Percentiles rank a stretch among this genome's conserved stretches.
These are phyloP conservation scores for Metarhizium brunneum DNA, from an alignment of 2,329 filamentous ascomycete species.

Conservation along the genomic window DNA sequence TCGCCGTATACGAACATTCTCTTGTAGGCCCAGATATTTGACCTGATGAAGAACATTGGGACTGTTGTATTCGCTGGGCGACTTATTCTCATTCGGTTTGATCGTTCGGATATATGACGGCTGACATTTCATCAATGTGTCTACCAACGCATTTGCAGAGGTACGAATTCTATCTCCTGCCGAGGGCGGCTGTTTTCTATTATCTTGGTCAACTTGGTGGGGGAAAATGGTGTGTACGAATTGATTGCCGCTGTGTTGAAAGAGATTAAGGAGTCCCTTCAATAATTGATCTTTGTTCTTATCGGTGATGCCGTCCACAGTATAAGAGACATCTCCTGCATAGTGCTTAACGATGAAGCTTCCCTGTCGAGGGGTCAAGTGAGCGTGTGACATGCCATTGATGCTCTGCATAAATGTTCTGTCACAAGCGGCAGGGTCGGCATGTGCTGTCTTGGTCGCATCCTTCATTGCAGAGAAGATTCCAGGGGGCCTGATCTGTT, in stretches of 20 bases:
- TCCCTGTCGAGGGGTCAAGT: constrained; percentile 85
- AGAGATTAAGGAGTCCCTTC: constrained; percentile 84
- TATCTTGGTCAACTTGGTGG: constrained; percentile 87
- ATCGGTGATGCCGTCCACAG: constrained; percentile 93
- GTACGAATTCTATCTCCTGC: constrained; percentile 93
- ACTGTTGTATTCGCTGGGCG: constrained; percentile 81
- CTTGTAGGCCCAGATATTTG: constrained; percentile 97
- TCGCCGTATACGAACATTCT: constrained; percentile 94
- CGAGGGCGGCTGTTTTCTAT: constrained; percentile 86
- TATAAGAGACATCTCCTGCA: constrained; percentile 91
- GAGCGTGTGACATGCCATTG: constrained; percentile 83
- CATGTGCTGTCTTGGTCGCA: constrained; percentile 95
- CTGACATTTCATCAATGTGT: constrained; percentile 93
- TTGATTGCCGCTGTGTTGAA: constrained; percentile 71
- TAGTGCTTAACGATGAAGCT: constrained; percentile 99
- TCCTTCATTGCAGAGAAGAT: constrained; percentile 96
- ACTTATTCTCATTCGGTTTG: constrained; percentile 99
- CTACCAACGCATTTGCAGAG: constrained; percentile 89
- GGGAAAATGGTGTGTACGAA: constrained; percentile 90
- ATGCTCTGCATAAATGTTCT: constrained; percentile 91
- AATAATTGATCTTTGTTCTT: constrained; percentile 98
- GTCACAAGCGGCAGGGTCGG: constrained; percentile 88
- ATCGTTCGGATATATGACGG: constrained; percentile 98
- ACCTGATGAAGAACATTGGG: constrained; percentile 95
- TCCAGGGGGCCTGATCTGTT: constrained; percentile 80